These are phyloP conservation scores for Melampsora americana DNA, from an alignment of 1,284 basidiomycete genomes.

Conservation along the genomic window DNA sequence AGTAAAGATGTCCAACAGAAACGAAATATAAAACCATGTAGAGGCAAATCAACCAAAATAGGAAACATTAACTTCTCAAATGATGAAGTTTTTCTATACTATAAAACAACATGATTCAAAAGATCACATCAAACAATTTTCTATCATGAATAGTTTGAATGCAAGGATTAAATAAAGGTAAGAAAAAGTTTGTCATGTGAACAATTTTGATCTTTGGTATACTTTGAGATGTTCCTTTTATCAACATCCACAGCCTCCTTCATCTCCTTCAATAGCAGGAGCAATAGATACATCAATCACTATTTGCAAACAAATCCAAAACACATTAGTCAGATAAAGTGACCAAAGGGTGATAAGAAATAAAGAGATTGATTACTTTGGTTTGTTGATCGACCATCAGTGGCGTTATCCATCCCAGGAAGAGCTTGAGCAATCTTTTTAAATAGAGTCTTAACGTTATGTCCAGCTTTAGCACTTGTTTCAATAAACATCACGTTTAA, in stretches of 20 bases:
- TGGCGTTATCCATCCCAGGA: constrained; percentile 87
- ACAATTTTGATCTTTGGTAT: too few species aligned
- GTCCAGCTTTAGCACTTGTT: constrained; percentile 97
- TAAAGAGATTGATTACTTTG: constrained; percentile 51
- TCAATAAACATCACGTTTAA: constrained; percentile 98
- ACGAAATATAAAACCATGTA: too few species aligned
- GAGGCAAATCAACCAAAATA: not conserved
- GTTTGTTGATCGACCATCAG: constrained; percentile 59
- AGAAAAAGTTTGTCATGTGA: too few species aligned
- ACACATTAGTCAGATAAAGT: not conserved
- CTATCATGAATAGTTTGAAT: too few species aligned
- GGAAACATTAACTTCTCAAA: not conserved
- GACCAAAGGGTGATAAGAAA: constrained; percentile 18
- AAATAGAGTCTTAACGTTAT: constrained; percentile 98
- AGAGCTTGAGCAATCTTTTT: constrained; percentile 98
- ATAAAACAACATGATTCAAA: too few species aligned
- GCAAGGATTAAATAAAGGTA: too few species aligned
- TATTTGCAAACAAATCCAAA: constrained; percentile 25
- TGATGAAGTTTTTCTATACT: not conserved
- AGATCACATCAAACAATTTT: too few species aligned
- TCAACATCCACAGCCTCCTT: constrained; percentile 50
- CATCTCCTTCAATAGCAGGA: constrained; percentile 48
- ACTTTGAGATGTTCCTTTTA: not conserved
- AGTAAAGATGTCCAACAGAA: too few species aligned
- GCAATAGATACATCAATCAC: constrained; percentile 51